Evolutionary conservation across 176 grass and related monocot species (phyloP).

Genomic region (Carex pumila): DNA sequence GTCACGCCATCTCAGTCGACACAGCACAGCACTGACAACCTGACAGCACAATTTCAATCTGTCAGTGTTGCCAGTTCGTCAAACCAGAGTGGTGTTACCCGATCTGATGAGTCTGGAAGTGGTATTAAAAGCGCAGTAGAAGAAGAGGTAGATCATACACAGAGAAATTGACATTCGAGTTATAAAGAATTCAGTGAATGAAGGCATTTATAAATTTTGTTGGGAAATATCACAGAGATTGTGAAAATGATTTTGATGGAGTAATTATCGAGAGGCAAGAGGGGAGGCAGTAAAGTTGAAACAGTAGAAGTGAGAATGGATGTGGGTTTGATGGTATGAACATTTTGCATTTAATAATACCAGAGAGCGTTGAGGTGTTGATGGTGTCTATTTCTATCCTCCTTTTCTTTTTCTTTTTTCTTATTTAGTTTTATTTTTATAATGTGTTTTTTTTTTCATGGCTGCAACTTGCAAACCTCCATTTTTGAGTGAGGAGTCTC

Average conservation of each 20-base stretch:
- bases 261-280: not conserved
- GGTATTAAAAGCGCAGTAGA: slow-evolving; percentile 11
- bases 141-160: slow-evolving; percentile 14
- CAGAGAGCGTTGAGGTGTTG: not conserved
- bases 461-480: slow-evolving; percentile 24
- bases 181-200: not conserved
- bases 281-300: not conserved
- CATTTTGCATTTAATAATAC: slow-evolving; percentile 13
- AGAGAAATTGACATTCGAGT: slow-evolving; percentile 15
- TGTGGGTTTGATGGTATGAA: slow-evolving; percentile 3
- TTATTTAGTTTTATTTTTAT: not conserved
- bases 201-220: slow-evolving; percentile 22
- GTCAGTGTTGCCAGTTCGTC: not conserved
- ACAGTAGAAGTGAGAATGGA: slow-evolving; percentile 5
- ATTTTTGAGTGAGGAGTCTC: slow-evolving; percentile 28
- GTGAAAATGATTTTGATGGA: slow-evolving; percentile 8
- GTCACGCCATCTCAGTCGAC: slow-evolving; percentile 14
- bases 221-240: not conserved
- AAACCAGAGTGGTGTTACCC: not conserved
- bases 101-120: slow-evolving; percentile 23
- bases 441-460: slow-evolving; percentile 8
- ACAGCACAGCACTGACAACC: slow-evolving; percentile 1
- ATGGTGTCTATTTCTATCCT: not conserved
- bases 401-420: not conserved
- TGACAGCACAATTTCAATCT: slow-evolving; percentile 20